Base-by-base conservation (phyloP, 2,329 filamentous ascomycete genomes). In the Venturia asperata region DNA sequence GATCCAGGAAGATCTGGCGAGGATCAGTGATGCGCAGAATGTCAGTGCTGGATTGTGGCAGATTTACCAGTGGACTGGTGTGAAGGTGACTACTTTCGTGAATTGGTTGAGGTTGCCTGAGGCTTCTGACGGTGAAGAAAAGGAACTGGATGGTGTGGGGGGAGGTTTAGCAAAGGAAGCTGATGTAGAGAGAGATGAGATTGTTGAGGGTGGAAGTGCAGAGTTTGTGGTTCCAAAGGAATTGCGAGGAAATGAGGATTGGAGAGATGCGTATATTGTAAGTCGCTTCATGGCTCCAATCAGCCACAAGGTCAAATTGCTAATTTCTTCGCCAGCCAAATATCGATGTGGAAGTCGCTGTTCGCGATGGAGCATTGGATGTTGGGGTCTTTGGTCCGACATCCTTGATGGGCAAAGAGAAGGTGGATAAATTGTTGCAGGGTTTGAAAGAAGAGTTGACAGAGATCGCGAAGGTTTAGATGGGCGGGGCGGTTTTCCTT, bases 21-120 rank as follows among this genome's bases (percentile, higher is more conserved):
- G 78, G 4, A 87, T 96, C 43, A 82, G 81, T 24, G 80, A 69
- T 34, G 75, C 76, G 1, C 81, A 79, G 60, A 85, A 85, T 71
- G 81, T 83, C 0, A 78, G 78, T 1, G 85, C 85, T 0, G 85
- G 85, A 1, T 77, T 96, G 1, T 85, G 84, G 77, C 87, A 96
- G 73, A 87, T 96, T 45, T 75, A 80, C 24, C 74, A 81, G 19
- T 96, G 91, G 91, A 93, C 90, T 0, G 88, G 88, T 0, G 76
- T 91, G 1, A 79, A 75, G 64, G 74, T 96, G 0, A 83, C 89
- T 69, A 86, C 83, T 0, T 93, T 90, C 76, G 85, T 96, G 70
- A 97, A 97, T 73, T 94, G 96, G 68, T 75, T 96, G 21, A 85
- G 80, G 63, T 74, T 86, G 5, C 82, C 82, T 1, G 77, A 77